Evolutionary conservation across 2,329 filamentous ascomycete genomes (phyloP).

Genomic region (Phyllosticta citribraziliensis): DNA sequence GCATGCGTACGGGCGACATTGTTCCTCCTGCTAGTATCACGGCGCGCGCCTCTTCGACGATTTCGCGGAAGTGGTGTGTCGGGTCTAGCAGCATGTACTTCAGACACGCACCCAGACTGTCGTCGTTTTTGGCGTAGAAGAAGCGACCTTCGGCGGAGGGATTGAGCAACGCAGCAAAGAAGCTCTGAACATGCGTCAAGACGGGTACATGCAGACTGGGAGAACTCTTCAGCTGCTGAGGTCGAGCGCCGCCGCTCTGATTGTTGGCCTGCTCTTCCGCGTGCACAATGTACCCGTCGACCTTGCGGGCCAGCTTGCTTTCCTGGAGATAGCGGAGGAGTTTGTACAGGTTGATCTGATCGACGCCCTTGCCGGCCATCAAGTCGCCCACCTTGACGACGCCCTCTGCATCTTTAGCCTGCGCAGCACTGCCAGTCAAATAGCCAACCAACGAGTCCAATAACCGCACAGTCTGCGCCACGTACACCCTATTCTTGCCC

Average conservation of each 20-base stretch:
- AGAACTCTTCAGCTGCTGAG: background rate
- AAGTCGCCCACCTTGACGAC: constrained; percentile 62
- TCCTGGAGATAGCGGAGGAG: constrained; percentile 80
- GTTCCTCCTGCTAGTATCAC: constrained; percentile 90
- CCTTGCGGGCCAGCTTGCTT: constrained; percentile 87
- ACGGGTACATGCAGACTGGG: constrained; percentile 35
- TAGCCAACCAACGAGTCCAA: constrained; percentile 68
- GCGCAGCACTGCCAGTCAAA: constrained; percentile 44
- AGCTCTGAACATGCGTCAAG: constrained; percentile 53
- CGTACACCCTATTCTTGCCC: constrained; percentile 82
- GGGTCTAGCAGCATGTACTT: constrained; percentile 87
- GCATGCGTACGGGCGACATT: constrained; percentile 65
- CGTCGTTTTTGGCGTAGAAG: constrained; percentile 42
- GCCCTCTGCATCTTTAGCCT: constrained; percentile 45
- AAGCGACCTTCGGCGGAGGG: constrained; percentile 59
- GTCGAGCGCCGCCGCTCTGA: background rate
- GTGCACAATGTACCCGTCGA: constrained; percentile 74
- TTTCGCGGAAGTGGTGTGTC: constrained; percentile 79
- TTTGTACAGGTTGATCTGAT: constrained; percentile 91
- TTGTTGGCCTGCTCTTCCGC: constrained; percentile 38
- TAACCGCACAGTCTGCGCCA: constrained; percentile 76
- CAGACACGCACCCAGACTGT: constrained; percentile 33
- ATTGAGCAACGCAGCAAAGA: constrained; percentile 78
- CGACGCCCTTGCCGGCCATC: constrained; percentile 73
- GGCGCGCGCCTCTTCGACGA: constrained; percentile 73